Conservation (phyloP, 805 yeast species). For the Scheffersomyces ergatensis region DNA sequence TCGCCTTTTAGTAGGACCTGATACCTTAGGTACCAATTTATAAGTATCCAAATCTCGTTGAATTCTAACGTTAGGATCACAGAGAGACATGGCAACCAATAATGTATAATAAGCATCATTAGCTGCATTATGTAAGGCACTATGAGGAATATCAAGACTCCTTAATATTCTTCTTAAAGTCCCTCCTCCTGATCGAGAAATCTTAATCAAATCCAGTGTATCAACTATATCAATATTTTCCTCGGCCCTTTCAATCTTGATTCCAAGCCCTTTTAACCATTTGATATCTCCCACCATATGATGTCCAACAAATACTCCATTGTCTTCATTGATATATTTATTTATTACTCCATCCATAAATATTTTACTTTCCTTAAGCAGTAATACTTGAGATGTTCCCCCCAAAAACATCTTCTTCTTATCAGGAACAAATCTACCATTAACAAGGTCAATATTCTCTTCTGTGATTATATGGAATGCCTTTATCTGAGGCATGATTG, state of each 20-base stretch:
- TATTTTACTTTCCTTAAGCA: constrained; percentile 28
- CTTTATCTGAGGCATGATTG: constrained; percentile 39
- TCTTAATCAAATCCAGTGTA: constrained; percentile 44
- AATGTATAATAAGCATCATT: constrained; percentile 69
- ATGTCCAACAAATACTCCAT: constrained; percentile 57
- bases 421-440: constrained; percentile 55
- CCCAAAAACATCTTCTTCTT: constrained; percentile 49
- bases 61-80: constrained; percentile 45
- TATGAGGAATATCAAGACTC: constrained; percentile 51
- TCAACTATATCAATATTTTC: constrained; percentile 33
- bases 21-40: background rate
- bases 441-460: constrained; percentile 38
- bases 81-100: constrained; percentile 44
- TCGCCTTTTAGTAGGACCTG: background rate
- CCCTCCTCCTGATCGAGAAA: constrained; percentile 39
- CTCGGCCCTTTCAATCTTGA: constrained; percentile 44
- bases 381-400: constrained; percentile 47
- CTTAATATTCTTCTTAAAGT: constrained; percentile 47
- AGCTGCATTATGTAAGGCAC: constrained; percentile 66
- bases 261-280: constrained; percentile 48
- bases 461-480: constrained; percentile 43
- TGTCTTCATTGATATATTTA: constrained; percentile 32
- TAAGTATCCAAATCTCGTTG: constrained; percentile 14
- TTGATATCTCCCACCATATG: constrained; percentile 51
- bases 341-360: constrained; percentile 44